These are phyloP conservation scores for Abortiporus biennis DNA, from an alignment of 1,284 basidiomycete genomes.

Conservation along the genomic window DNA sequence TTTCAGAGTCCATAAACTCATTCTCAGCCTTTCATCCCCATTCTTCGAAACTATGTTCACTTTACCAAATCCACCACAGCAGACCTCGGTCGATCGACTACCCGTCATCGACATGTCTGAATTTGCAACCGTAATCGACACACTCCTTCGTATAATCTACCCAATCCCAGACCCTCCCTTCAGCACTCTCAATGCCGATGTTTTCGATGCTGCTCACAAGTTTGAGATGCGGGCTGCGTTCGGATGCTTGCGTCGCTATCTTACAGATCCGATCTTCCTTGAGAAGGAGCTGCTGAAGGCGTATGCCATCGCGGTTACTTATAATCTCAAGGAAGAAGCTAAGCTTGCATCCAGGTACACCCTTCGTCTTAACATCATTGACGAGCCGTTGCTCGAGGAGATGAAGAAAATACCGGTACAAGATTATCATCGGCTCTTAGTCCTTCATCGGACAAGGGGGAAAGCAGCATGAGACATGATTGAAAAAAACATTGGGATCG, in stretches of 20 bases:
- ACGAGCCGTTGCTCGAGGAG: too few relatives aligned
- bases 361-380: too few relatives aligned
- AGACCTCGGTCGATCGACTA: too few relatives aligned
- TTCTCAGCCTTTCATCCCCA: neutral
- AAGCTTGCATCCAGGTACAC: conserved; percentile 33
- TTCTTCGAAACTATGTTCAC: neutral
- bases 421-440: neutral
- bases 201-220: neutral
- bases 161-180: neutral
- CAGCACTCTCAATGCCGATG: neutral
- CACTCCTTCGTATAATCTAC: neutral
- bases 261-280: neutral
- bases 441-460: too few relatives aligned
- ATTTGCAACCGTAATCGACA: neutral
- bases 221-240: neutral
- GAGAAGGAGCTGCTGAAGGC: conserved; percentile 42
- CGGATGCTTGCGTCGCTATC: neutral
- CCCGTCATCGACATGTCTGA: neutral
- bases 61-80: neutral
- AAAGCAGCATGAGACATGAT: too few relatives aligned
- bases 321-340: conserved; percentile 47
- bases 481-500: too few relatives aligned
- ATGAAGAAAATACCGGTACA: neutral
- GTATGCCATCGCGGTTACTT: conserved; percentile 51
- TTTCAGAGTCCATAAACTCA: neutral